Conservation (phyloP, 768 basidiomycete species). For the Suillus subluteus region DNA sequence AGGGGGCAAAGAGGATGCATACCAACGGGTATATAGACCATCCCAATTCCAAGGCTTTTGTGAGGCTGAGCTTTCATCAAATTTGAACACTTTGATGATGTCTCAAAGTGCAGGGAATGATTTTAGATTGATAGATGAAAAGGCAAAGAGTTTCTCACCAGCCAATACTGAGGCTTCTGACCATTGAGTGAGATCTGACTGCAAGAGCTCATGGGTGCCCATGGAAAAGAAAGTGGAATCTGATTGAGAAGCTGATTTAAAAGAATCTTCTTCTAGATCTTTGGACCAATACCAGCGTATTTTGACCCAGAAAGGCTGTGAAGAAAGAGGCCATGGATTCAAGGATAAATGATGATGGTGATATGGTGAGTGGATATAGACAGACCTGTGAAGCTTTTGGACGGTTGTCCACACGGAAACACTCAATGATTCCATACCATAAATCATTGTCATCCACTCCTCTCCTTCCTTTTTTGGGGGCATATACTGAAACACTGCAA, state of each 20-base stretch:
- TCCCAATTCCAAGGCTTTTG: too few relatives aligned
- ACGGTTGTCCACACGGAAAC: background rate
- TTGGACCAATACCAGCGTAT: background rate
- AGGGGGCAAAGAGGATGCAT: too few relatives aligned
- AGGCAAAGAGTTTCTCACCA: too few relatives aligned
- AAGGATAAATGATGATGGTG: too few relatives aligned
- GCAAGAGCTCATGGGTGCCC: background rate
- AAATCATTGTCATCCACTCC: background rate
- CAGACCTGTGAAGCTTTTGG: background rate
- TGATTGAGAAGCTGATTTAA: background rate
- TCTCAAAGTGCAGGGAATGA: too few relatives aligned
- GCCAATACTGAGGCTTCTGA: too few relatives aligned
- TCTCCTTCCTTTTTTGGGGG: too few relatives aligned
- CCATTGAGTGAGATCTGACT: background rate
- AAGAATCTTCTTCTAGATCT: background rate
- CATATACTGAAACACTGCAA: background rate
- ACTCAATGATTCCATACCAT: background rate
- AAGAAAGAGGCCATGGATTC: background rate
- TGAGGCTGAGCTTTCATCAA: too few relatives aligned
- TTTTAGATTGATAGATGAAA: too few relatives aligned
- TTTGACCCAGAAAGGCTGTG: background rate
- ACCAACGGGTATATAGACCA: too few relatives aligned
- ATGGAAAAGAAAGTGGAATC: background rate
- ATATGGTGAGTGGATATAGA: too few relatives aligned
- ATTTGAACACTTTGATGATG: too few relatives aligned